These are phyloP conservation scores for Trifolium pratense DNA, from an alignment of 306 rosid genomes.

Conservation along the genomic window DNA sequence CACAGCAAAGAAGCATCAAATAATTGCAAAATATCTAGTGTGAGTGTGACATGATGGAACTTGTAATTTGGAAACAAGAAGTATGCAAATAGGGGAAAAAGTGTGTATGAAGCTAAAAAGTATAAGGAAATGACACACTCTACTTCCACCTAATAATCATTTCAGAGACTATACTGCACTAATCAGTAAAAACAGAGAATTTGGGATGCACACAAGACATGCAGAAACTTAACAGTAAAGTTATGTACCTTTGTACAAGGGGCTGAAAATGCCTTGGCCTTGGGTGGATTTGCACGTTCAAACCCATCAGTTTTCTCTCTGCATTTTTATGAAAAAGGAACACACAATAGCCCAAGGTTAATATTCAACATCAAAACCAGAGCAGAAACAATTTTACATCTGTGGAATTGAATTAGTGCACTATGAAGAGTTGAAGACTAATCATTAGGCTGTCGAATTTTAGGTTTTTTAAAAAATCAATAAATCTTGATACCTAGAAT, in stretches of 20 bases:
- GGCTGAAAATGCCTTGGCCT: slow-evolving; percentile 56
- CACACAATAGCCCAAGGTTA: neutral
- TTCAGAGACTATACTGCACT: slow-evolving; percentile 2
- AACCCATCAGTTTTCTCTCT: slow-evolving; percentile 44
- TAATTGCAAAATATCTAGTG: slow-evolving; percentile 39
- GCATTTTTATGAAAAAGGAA: slow-evolving; percentile 41
- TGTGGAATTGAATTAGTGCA: neutral
- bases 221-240: slow-evolving; percentile 18
- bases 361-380: slow-evolving; percentile 8
- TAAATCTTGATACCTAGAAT: neutral
- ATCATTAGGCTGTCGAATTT: neutral
- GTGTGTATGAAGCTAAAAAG: neutral
- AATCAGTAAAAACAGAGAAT: neutral
- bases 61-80: neutral
- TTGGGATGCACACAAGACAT: neutral
- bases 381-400: neutral
- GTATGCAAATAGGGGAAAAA: slow-evolving; percentile 7
- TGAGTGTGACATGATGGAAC: slow-evolving; percentile 4
- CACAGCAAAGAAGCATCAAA: slow-evolving; percentile 37
- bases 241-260: slow-evolving; percentile 65
- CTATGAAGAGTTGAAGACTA: neutral
- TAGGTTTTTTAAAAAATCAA: neutral
- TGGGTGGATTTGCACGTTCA: slow-evolving; percentile 34
- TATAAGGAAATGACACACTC: slow-evolving; percentile 3
- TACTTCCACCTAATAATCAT: slow-evolving; percentile 23